Base-by-base conservation (phyloP, 257 asterid genomes). In the Solanum virginianum region DNA sequence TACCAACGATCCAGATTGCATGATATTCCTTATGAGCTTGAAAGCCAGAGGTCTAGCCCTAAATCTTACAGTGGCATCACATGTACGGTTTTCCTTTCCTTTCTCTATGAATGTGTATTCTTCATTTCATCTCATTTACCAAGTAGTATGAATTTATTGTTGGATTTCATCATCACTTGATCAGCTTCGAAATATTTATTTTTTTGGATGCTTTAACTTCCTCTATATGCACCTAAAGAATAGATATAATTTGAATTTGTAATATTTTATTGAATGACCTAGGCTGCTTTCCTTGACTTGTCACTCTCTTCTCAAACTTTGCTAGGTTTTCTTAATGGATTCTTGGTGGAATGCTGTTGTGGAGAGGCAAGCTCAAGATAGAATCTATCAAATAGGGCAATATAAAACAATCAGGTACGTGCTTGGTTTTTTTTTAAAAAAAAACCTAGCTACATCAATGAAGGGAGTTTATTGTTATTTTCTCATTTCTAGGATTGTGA, bases 261-360 rank as follows among this genome's bases (percentile, higher is more conserved):
- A 49, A 49, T 74, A 51, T 51, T 69, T 22, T n/a, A 22, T 83
- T 83, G 57, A 32, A 60, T 70, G 8, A 47, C 60, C 43, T 74
- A 22, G 43, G 22, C 22, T 8, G 84, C 43, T 74, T 63, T 65
- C 75, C 51, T 83, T 55, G 39, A 54, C 66, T 6, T 65, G 65
- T 82, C 69, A 65, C 87, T 70, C 57, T 62, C 15, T 53, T 84
- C 84, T 10, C 74, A 60, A 24, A 70, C 51, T 70, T 80, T 20
- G 39, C 41, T 88, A 96, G 99, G 98, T 96, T 72, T 96, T 96
- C 91, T 88, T 93, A 91, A 96, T 96, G 99, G 98, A 96, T 90
- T 97, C 98, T 36, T 96, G 98, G 98, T 96, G 98, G 98, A 96
- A 96, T 91, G 98, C 98, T 71, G 97, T 94, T 13, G 97, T 92